Evolutionary conservation across 768 basidiomycete species (phyloP), one percentile per base, ranked within the genome.

Genomic region (Tephrocybe rancida): DNA sequence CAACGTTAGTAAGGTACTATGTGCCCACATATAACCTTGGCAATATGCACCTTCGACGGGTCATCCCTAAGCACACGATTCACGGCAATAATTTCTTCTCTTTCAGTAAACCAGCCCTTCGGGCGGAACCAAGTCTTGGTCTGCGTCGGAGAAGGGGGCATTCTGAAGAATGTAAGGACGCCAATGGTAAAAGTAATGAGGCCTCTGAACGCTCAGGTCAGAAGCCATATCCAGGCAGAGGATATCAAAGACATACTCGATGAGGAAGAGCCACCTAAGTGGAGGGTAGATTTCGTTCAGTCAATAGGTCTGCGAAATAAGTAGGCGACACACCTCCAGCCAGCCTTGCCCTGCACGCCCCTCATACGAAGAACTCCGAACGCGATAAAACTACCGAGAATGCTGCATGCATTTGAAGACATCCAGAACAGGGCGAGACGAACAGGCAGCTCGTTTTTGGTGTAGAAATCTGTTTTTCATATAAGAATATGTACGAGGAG

Each of bases 51-150:
- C 69, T 85, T 86, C 7, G 77, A 74, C 3, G 85, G 84, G 61
- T 86, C 84, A 62, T 86, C 85, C 6, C 85, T 74, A 19, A 87
- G 68, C n/a, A 87, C 72, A 11, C 83, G 75, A 25, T 79, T 76
- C 1, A 86, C 83, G 0, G 84, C 74, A 44, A 88, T 87, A 1
- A 73, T 67, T 59, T 86, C 85, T 56, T 87, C 82, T 18, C 80
- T 70, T 44, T 83, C 82, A 0, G 77, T 82, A 62, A 85, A 86
- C 85, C 84, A 87, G 0, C 84, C 82, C 34, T 81, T 79, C 0
- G 80, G 80, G 42, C 84, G 64, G 70, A 80, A 84, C 78, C 82
- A 79, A 0, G 73, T 64, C 53, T 75, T 80, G 1, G 84, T 83
- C 58, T 84, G 82, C 1, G 82, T 85, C 1, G 84, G 84, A 3